Base-by-base conservation (phyloP, 208 protist genomes). In the Acanthamoeba castellanii region DNA sequence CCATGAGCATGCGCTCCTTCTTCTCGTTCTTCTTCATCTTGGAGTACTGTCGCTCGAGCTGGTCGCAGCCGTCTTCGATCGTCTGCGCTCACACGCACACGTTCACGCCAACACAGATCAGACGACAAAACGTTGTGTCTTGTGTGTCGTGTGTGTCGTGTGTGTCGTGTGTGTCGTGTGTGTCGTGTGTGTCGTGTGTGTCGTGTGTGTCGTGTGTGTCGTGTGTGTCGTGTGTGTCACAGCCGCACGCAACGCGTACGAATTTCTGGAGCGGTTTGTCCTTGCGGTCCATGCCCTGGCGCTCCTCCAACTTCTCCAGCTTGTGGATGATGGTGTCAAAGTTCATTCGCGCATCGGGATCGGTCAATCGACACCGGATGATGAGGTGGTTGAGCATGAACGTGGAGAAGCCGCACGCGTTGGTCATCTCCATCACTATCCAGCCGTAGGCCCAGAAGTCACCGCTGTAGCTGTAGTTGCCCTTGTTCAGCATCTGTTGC, bases 291-390 rank as follows among this genome's bases (percentile, higher is more conserved):
- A 92, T 92, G 30, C 87, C 87, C 61, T 92, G 87, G 6, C 64
- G 87, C 32, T 92, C 87, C 52, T 76, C 37, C 0, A 78, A 14
- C 34, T 92, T 92, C 45, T 92, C 87, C 37, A 92, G 87, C 61
- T 92, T 92, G 61, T 92, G 87, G 25, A 92, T 78, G 57, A 92
- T 57, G 25, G 66, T 78, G 30, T 92, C 87, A 92, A 92, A 78
- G 27, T 70, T 92, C n/a, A 92, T 42, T 16, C 87, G 57, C 25
- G 57, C 87, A 61, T 78, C 66, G 61, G 87, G 87, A 9, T 92
- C 87, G n/a, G 37, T 92, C 61, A 92, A 37, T 30, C 87, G 52
- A n/a, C 87, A 76, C 6, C 87, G 87, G 22, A 57, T 27, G 66
- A 92, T 74, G 42, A 92, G 87, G n/a, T 57, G 57, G 37, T 92